Evolutionary conservation across 768 basidiomycete species (phyloP).

Genomic region (Hygrocybe punicea): DNA sequence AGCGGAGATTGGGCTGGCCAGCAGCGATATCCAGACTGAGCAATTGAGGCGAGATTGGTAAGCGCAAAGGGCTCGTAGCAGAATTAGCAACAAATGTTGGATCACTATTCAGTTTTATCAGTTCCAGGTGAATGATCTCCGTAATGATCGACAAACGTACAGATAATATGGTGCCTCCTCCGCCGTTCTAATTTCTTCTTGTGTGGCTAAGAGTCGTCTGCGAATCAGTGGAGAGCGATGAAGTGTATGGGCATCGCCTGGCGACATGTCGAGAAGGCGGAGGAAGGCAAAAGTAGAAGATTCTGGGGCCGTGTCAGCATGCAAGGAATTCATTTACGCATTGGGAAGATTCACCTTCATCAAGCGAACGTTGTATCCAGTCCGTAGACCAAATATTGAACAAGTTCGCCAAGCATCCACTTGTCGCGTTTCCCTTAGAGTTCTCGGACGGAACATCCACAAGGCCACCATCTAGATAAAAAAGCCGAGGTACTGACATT

Average conservation of each 20-base stretch:
- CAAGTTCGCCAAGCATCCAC: conserved; percentile 56
- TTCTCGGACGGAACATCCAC: conserved; percentile 59
- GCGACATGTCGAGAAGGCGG: conserved; percentile 58
- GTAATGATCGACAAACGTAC: conserved; percentile 32
- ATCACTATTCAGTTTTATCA: conserved; percentile 42
- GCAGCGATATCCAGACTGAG: conserved; percentile 35
- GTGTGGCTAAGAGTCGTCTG: conserved; percentile 47
- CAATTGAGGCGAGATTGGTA: conserved; percentile 33
- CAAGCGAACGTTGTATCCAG: conserved; percentile 68
- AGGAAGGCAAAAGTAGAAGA: conserved; percentile 77
- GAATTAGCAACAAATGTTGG: conserved; percentile 46
- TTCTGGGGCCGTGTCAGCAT: conserved; percentile 13
- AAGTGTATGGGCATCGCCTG: conserved; percentile 62
- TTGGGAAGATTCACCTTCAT: conserved; percentile 48
- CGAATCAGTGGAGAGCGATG: conserved; percentile 59
- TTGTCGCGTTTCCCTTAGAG: conserved; percentile 47
- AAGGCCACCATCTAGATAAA: conserved; percentile 77
- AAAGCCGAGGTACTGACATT: conserved; percentile 64
- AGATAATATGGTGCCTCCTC: conserved; percentile 44
- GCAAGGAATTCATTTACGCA: neutral
- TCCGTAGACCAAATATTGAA: conserved; percentile 91
- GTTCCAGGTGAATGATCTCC: neutral
- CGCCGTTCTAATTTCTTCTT: conserved; percentile 40
- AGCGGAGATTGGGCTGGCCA: conserved; percentile 51
- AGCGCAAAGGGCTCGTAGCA: conserved; percentile 32